Conservation (phyloP, 2,329 filamentous ascomycete species). For the Drechslera avenae region DNA sequence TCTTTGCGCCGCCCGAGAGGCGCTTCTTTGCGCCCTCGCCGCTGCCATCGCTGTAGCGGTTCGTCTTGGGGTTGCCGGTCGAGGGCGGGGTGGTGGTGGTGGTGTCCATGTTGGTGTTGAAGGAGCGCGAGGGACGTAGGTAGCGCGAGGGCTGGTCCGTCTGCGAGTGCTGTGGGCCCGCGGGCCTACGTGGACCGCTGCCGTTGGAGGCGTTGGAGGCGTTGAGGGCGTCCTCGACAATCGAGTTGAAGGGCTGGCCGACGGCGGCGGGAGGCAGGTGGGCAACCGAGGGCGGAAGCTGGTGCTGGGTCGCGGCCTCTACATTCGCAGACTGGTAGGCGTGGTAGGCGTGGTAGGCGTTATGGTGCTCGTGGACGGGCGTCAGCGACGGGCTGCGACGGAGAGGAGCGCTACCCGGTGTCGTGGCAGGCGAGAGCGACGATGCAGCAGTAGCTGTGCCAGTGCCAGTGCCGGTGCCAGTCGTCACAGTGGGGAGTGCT, state of each 20-base stretch:
- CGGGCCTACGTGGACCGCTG: slow-evolving; percentile 28
- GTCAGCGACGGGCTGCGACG: slow-evolving; percentile 25
- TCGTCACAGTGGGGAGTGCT: neutral
- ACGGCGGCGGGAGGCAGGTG: slow-evolving; percentile 19
- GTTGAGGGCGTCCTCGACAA: slow-evolving; percentile 39
- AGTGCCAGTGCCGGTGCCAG: neutral
- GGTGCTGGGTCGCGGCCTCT: slow-evolving; percentile 2
- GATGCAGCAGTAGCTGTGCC: neutral
- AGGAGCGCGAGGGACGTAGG: slow-evolving; percentile 51
- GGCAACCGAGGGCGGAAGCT: slow-evolving; percentile 12
- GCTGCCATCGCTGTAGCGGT: slow-evolving; percentile 49
- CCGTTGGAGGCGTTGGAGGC: slow-evolving; percentile 23
- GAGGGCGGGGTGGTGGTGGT: slow-evolving; percentile 42
- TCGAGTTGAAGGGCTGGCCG: slow-evolving; percentile 48
- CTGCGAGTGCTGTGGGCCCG: slow-evolving; percentile 35
- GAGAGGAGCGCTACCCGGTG: slow-evolving; percentile 11
- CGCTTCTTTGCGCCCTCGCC: slow-evolving; percentile 37
- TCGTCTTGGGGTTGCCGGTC: slow-evolving; percentile 40
- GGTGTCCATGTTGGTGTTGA: slow-evolving; percentile 53
- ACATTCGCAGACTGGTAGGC: neutral
- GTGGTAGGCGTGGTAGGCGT: too few species aligned
- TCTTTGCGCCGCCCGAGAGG: slow-evolving; percentile 46
- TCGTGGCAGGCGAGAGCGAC: slow-evolving; percentile 15
- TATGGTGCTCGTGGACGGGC: slow-evolving; percentile 25
- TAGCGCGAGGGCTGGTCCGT: slow-evolving; percentile 31